phyloP scores from a whole-genome alignment of 192 early-diverging fungal species.

The Entomortierella beljakovae region DNA sequence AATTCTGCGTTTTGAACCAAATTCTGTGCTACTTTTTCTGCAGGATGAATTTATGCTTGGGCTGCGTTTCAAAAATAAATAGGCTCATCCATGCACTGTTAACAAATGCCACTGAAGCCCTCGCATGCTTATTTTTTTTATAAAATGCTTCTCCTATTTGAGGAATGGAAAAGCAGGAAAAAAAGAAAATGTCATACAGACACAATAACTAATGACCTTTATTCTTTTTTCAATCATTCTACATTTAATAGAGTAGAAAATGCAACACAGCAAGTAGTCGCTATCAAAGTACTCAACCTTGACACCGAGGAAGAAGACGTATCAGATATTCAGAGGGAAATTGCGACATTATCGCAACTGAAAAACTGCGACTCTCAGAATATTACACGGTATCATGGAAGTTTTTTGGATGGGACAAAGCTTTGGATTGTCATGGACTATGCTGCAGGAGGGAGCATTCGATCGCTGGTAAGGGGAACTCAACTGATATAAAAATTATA shows the following conservation, averaged over 20 bases:
- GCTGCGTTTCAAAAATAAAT: constrained; percentile 2
- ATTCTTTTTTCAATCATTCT: background rate
- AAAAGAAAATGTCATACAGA: too few species aligned
- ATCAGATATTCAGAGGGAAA: constrained; percentile 94
- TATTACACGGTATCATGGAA: constrained; percentile 95
- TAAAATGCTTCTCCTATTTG: too few species aligned
- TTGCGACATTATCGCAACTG: constrained; percentile 88
- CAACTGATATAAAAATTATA: background rate
- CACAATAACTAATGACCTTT: background rate
- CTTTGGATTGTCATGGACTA: constrained; percentile 99
- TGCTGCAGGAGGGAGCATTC: constrained; percentile 93
- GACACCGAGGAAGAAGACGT: constrained; percentile 98
- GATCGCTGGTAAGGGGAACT: constrained; percentile 67
- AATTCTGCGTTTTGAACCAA: background rate
- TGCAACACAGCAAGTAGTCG: constrained; percentile 82
- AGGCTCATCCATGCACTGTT: background rate
- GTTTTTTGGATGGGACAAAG: constrained; percentile 89
- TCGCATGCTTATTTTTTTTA: too few species aligned
- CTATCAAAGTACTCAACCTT: constrained; percentile 97
- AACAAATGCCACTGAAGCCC: background rate
- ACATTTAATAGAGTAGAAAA: constrained; percentile 72
- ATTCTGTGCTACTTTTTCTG: background rate
- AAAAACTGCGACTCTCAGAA: constrained; percentile 84
- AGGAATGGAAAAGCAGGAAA: too few species aligned
- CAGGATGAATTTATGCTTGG: background rate